Percentiles rank a stretch among this genome's conserved stretches.
Conservation (phyloP, 2,329 filamentous ascomycete species). For the Cladosporium sp. region DNA sequence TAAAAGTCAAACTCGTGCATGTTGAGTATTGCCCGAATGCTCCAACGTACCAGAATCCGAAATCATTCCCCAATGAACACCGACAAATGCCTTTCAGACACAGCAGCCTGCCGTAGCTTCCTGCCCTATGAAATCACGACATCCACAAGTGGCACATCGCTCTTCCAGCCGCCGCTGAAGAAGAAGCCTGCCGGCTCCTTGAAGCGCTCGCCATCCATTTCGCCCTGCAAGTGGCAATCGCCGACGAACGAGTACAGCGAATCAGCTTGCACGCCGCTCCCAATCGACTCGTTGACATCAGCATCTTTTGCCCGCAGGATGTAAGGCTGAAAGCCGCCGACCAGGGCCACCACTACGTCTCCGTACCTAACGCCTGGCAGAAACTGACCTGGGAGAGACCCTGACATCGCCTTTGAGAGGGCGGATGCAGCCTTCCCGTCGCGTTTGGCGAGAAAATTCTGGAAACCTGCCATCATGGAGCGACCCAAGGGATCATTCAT, state of each 20-base stretch:
- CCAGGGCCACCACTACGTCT: conserved; percentile 9
- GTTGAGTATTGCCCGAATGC: no score
- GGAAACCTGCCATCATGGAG: conserved; percentile 5
- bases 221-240: conserved; percentile 9
- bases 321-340: conserved; percentile 11
- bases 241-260: conserved; percentile 7
- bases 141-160: not conserved
- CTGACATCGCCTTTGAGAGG: not conserved
- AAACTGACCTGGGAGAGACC: conserved; percentile 1
- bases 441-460: not conserved
- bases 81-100: no score
- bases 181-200: not conserved
- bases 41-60: no score
- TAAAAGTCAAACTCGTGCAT: no score
- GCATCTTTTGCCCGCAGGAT: not conserved
- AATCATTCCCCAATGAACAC: no score
- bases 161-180: not conserved
- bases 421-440: not conserved
- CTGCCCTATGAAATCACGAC: not conserved
- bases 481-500: not conserved
- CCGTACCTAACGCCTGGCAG: conserved; percentile 3
- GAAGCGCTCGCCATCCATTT: conserved; percentile 9
- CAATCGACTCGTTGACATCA: not conserved
- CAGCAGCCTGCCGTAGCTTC: no score
- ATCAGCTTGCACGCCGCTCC: not conserved